Base-by-base conservation (phyloP, 176 grass and related monocot species). In the Saccharum officinarum region DNA sequence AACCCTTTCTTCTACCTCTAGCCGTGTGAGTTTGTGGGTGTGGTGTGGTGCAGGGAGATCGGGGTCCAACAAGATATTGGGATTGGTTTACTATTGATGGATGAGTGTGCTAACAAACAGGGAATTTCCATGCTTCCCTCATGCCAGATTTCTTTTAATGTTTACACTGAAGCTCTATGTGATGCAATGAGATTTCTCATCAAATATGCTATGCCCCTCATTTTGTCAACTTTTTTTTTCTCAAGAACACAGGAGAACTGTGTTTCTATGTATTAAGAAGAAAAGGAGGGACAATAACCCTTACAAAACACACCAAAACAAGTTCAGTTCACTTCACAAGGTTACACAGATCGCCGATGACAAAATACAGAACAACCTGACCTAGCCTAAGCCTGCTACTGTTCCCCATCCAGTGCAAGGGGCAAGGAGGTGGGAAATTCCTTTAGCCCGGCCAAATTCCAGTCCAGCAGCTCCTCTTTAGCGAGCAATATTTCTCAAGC, bases 81-180 rank as follows among this genome's bases (percentile, higher is more conserved):
- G 73, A 60, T 49, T 30, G 26, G 14, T 83, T 83, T n/a, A 22
- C 30, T 52, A 31, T 14, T 64, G 7, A 28, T 82, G 49, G 49
- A 78, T 39, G 72, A 3, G 22, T 2, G 10, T 40, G 49, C 23
- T 47, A 31, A 39, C 33, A 23, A 36, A 69, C 72, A 47, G 6
- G 18, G 5, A 45, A 17, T 8, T 26, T 31, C 66, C 33, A 14
- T 71, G 72, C 26, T 82, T 61, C 59, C 59, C n/a, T 61, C 11
- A 55, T 82, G 20, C 36, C 20, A 11, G 26, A 72, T 83, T 65
- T 68, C 38, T 73, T 66, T 67, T 34, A 46, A 41, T 60, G 73
- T 79, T 84, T 85, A 33, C 10, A 31, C 33, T 54, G 40, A 78
- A 79, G 12, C 8, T 87, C 17, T 90, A 61, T 77, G 33, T 20